Conservation (phyloP, 352 stramenopile species). For the Pythium pyrilobum region DNA sequence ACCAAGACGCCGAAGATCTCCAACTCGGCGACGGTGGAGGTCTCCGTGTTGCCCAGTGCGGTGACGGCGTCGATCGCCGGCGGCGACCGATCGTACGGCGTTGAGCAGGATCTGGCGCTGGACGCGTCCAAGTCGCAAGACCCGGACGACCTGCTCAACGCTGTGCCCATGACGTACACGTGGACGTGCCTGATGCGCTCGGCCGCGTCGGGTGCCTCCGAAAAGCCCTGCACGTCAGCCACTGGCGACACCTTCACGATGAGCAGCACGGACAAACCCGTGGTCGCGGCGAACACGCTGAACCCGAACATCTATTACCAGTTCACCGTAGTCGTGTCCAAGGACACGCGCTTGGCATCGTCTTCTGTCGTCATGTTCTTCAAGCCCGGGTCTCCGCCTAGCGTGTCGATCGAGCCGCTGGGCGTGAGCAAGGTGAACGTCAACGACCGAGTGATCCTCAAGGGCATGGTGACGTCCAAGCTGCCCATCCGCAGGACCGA, state of each 20-base stretch:
- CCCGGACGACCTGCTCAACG: conserved; percentile 35
- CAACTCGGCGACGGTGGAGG: conserved; percentile 43
- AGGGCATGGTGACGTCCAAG: conserved; percentile 40
- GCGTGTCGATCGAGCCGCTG: conserved; percentile 47
- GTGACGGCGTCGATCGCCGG: conserved; percentile 32
- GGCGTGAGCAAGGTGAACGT: conserved; percentile 39
- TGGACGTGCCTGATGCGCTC: conserved; percentile 37
- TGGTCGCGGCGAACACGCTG: conserved; percentile 34
- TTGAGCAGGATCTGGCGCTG: conserved; percentile 43
- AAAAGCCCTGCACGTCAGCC: conserved; percentile 24
- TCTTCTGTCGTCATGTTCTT: conserved; percentile 40
- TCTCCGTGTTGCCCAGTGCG: conserved; percentile 35
- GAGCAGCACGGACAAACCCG: conserved; percentile 23
- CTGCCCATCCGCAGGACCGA: conserved; percentile 33
- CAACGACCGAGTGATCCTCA: conserved; percentile 52
- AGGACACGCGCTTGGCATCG: conserved; percentile 31
- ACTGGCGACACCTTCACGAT: conserved; percentile 14
- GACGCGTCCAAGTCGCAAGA: conserved; percentile 50
- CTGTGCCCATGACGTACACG: conserved; percentile 28
- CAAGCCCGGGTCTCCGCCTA: conserved; percentile 40
- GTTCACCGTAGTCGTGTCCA: conserved; percentile 35
- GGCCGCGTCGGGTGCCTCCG: conserved; percentile 22
- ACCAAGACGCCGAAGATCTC: conserved; percentile 33
- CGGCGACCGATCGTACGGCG: conserved; percentile 43
- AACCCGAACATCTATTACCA: conserved; percentile 50